phyloP scores from a whole-genome alignment of 768 basidiomycete species.

The Kwoniella sp. region DNA sequence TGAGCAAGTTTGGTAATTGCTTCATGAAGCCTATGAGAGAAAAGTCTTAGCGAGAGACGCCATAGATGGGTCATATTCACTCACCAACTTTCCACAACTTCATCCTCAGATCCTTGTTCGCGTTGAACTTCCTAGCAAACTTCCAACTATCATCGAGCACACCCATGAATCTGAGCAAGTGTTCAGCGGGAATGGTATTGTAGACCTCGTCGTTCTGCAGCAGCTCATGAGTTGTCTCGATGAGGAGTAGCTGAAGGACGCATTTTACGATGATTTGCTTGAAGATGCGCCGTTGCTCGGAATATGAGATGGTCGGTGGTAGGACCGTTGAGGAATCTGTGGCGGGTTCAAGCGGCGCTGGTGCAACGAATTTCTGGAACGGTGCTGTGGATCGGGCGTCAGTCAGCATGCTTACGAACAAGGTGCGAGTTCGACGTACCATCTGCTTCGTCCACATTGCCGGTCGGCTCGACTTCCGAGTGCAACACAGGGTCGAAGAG shows the following conservation, averaged over 20 bases:
- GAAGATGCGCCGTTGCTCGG: constrained; percentile 82
- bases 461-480: constrained; percentile 66
- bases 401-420: constrained; percentile 4
- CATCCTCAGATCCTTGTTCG: constrained; percentile 93
- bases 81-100: constrained; percentile 98
- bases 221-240: constrained; percentile 95
- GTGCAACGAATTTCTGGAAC: constrained; percentile 55
- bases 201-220: constrained; percentile 91
- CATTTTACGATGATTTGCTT: constrained; percentile 99
- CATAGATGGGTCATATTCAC: too few species aligned
- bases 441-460: constrained; percentile 40
- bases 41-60: not conserved
- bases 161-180: constrained; percentile 88
- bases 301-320: constrained; percentile 47
- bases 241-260: constrained; percentile 90
- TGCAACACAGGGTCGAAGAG: constrained; percentile 89
- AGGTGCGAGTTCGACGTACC: constrained; percentile 28
- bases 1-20: constrained; percentile 92
- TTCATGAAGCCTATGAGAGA: constrained; percentile 87
- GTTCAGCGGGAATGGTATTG: constrained; percentile 87
- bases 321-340: constrained; percentile 60
- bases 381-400: constrained; percentile 26
- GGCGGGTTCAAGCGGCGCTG: constrained; percentile 77
- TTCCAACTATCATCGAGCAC: constrained; percentile 96
- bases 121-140: constrained; percentile 96